Conservation (phyloP, 257 asterid genomes). For the Eucommia ulmoides region DNA sequence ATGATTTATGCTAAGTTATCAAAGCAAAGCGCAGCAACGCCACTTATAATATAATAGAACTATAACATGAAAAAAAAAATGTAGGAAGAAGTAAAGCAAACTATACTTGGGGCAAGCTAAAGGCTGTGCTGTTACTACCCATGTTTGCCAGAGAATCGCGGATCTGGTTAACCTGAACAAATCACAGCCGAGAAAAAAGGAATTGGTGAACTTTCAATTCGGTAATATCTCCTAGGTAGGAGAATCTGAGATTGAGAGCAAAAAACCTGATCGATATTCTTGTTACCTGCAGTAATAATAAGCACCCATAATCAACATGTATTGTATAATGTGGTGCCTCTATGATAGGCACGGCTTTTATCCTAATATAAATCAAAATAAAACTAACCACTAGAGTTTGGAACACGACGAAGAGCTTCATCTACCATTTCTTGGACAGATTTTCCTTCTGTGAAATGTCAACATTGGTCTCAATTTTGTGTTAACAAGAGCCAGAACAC, state of each 20-base stretch:
- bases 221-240: background rate
- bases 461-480: too few species aligned
- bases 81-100: background rate
- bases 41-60: too few species aligned
- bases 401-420: slow-evolving; percentile 80
- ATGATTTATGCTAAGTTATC: background rate
- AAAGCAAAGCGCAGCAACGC: background rate
- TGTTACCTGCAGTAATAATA: slow-evolving; percentile 54
- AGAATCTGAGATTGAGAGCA: slow-evolving; percentile 2
- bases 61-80: background rate
- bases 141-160: slow-evolving; percentile 91
- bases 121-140: slow-evolving; percentile 97
- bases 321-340: background rate
- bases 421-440: slow-evolving; percentile 87
- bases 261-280: slow-evolving; percentile 68
- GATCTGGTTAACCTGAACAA: slow-evolving; percentile 79
- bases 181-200: background rate
- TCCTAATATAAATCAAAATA: slow-evolving; percentile 10
- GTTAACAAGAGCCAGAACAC: too few species aligned
- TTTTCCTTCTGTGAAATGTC: slow-evolving; percentile 68
- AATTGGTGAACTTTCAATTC: background rate
- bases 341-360: background rate
- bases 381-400: slow-evolving; percentile 65
- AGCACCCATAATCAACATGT: slow-evolving; percentile 13
- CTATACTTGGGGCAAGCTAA: slow-evolving; percentile 89